Base-by-base conservation (phyloP, 305 asterid species). In the Andrographis paniculata region DNA sequence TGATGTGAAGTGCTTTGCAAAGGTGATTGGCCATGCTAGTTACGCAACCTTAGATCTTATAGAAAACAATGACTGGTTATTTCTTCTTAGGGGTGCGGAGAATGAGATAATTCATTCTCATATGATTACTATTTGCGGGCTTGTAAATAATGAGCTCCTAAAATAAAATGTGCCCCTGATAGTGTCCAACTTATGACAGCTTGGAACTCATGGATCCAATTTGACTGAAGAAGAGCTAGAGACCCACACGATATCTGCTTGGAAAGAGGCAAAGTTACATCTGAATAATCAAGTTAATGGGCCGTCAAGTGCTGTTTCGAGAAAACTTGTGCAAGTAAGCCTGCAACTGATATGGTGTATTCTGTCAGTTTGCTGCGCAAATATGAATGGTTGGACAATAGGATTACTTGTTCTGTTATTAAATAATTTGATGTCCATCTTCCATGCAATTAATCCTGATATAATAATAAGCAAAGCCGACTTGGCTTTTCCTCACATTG, bases 171-270 rank as follows among this genome's bases (percentile, higher is more conserved):
- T 48, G 41, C 44, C 22, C 52, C 39, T 62, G 37, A 37, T 61
- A 50, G 38, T 61, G 45, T 31, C n/a, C 50, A 27, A 57, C 59
- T 50, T 63, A 50, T 65, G 69, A 66, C 87, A 91, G 99, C 96
- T 91, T 62, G 93, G 96, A 30, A 72, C 65, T 61, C 93, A 84
- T 69, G 96, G 94, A 48, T 83, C 95, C 66, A 83, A 83, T 71
- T 64, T 87, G 65, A 87, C 99, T 0, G 99, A 87, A 72, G 99
- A 87, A 74, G 99, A 91, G 70, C 99, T 91, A 55, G 99, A 84
- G 67, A 83, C 91, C 23, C 96, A 91, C 71, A 87, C 96, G 33
- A 87, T 91, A 56, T 83, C 89, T 48, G 99, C 94, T 27, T 91
- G 96, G 99, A 91, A 87, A 71, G 91, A 79, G 63, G 95, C 84